phyloP scores from a whole-genome alignment of 371 early-diverging fungal species.

The Saksenaea vasiformis region DNA sequence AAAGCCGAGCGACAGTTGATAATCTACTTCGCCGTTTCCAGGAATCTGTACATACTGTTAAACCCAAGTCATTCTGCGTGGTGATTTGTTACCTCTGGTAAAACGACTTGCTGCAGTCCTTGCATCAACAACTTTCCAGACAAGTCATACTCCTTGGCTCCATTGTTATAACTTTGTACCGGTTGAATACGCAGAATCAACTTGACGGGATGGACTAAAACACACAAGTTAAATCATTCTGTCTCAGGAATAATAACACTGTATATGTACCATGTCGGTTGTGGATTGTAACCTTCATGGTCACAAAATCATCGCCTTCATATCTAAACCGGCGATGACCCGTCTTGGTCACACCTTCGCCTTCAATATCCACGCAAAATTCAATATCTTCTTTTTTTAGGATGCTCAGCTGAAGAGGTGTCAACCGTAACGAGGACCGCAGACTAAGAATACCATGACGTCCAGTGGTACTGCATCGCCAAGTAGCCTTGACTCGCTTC shows the following conservation, averaged over 20 bases:
- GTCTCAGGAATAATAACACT: neutral
- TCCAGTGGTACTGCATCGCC: slow-evolving; percentile 45
- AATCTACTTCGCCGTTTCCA: slow-evolving; percentile 26
- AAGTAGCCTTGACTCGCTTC: slow-evolving; percentile 54
- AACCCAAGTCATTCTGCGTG: neutral
- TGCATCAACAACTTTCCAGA: slow-evolving; percentile 61
- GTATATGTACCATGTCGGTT: slow-evolving; percentile 52
- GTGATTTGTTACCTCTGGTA: slow-evolving; percentile 53
- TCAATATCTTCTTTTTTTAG: slow-evolving; percentile 63
- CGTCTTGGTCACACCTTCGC: slow-evolving; percentile 19
- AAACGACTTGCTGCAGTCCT: slow-evolving; percentile 58
- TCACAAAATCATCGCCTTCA: slow-evolving; percentile 51
- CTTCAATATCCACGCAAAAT: slow-evolving; percentile 45
- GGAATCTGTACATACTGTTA: slow-evolving; percentile 30
- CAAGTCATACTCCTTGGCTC: slow-evolving; percentile 66
- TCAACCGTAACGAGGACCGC: slow-evolving; percentile 52
- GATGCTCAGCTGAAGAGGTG: slow-evolving; percentile 50
- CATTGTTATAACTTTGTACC: slow-evolving; percentile 67
- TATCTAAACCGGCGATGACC: slow-evolving; percentile 50
- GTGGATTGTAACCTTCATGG: slow-evolving; percentile 50
- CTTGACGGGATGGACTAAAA: slow-evolving; percentile 51
- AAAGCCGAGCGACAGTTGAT: slow-evolving; percentile 59
- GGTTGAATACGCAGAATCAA: slow-evolving; percentile 65
- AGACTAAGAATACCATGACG: slow-evolving; percentile 57
- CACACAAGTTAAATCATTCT: neutral